These are phyloP conservation scores for Albizia julibrissin DNA, from an alignment of 306 rosid species.

Conservation along the genomic window DNA sequence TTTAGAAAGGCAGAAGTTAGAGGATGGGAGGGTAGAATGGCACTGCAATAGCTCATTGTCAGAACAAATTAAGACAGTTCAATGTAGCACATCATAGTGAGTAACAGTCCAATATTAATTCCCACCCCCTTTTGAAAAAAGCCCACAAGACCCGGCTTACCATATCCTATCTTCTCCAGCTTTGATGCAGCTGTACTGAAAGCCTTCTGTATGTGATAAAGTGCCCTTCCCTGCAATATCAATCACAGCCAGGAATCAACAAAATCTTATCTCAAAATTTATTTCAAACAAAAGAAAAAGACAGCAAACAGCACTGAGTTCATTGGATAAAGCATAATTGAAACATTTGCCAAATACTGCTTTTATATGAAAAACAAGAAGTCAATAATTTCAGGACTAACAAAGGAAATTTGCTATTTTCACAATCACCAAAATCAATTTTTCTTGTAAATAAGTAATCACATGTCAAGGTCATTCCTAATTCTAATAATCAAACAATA, in stretches of 20 bases:
- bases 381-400: neutral
- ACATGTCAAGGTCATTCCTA: conserved; percentile 1
- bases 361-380: neutral
- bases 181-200: conserved; percentile 88
- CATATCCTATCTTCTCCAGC: conserved; percentile 93
- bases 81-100: neutral
- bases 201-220: conserved; percentile 78
- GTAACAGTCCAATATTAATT: neutral
- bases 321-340: conserved; percentile 1
- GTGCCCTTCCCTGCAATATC: conserved; percentile 76
- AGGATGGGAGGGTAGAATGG: conserved; percentile 12
- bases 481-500: neutral
- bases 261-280: conserved; percentile 10
- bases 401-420: conserved; percentile 8
- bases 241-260: conserved; percentile 33
- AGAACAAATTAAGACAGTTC: conserved; percentile 13
- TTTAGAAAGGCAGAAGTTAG: neutral
- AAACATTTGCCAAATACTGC: conserved; percentile 20
- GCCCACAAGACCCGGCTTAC: conserved; percentile 37
- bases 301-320: neutral
- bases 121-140: neutral
- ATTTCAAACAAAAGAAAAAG: neutral
- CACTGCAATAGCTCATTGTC: neutral
- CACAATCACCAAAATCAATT: neutral
- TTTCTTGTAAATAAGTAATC: neutral